phyloP scores from a whole-genome alignment of 495 filamentous ascomycete genomes.

The Tuber calosporum region DNA sequence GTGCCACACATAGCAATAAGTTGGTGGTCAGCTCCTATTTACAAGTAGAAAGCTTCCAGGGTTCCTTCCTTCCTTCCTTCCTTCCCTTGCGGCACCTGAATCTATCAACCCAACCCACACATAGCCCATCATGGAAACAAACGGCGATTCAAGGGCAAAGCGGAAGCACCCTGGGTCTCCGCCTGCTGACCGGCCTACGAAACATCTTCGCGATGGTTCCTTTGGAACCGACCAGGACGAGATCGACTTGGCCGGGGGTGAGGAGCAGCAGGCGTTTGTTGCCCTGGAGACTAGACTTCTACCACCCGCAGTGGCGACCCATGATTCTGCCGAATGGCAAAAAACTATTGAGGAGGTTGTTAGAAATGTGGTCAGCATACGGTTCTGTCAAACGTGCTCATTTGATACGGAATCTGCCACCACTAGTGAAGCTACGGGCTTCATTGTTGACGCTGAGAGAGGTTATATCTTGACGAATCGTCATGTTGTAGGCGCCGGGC shows the following conservation, averaged over 20 bases:
- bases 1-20: background rate
- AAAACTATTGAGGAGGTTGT: constrained; percentile 90
- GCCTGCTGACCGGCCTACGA: constrained; percentile 51
- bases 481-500: constrained; percentile 92
- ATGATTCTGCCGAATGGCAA: constrained; percentile 95
- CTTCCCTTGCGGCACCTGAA: background rate
- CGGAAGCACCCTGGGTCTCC: constrained; percentile 55
- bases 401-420: constrained; percentile 94
- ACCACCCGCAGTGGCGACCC: constrained; percentile 49
- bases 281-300: constrained; percentile 46
- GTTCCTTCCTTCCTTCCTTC: background rate
- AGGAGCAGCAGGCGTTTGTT: constrained; percentile 42
- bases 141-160: constrained; percentile 51
- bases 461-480: constrained; percentile 86
- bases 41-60: background rate
- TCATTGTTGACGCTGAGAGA: constrained; percentile 91
- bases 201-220: constrained; percentile 47
- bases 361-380: constrained; percentile 87
- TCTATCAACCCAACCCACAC: background rate
- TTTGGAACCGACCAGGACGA: constrained; percentile 46
- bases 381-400: constrained; percentile 96
- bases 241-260: constrained; percentile 47
- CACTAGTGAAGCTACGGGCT: constrained; percentile 91
- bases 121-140: constrained; percentile 48
- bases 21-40: background rate